These are phyloP conservation scores for Papilionanthe hybrid DNA, from an alignment of 116 monocot genomes.

Conservation along the genomic window DNA sequence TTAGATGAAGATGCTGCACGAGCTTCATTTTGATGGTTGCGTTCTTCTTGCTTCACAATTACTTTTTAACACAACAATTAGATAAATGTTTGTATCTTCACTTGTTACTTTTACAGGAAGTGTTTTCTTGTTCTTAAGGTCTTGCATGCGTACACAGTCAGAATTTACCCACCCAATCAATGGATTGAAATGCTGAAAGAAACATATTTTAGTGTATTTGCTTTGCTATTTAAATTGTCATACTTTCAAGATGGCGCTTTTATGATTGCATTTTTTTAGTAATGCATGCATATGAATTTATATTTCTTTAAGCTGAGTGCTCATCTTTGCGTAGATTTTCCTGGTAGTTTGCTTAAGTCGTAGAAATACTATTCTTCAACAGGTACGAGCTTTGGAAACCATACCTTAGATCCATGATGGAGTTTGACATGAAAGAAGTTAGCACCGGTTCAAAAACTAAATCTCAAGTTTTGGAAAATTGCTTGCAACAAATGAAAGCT, in stretches of 20 bases:
- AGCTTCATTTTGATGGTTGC: background rate
- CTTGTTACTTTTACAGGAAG: background rate
- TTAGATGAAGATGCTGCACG: background rate
- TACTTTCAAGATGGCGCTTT: background rate
- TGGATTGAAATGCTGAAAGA: background rate
- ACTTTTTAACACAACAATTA: background rate
- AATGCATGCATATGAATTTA: background rate
- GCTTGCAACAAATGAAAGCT: constrained; percentile 89
- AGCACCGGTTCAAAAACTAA: constrained; percentile 84
- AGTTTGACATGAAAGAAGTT: constrained; percentile 84
- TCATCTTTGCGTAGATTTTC: background rate
- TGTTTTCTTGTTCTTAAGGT: background rate
- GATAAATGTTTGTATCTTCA: background rate
- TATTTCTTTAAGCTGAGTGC: background rate
- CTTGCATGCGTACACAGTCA: background rate
- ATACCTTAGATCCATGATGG: constrained; percentile 86
- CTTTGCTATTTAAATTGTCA: background rate
- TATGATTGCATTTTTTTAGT: background rate
- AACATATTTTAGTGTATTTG: background rate
- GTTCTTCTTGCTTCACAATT: background rate
- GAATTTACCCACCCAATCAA: background rate
- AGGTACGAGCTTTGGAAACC: constrained; percentile 99
- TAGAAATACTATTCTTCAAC: constrained; percentile 4
- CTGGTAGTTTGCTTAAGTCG: background rate
- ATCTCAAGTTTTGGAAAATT: constrained; percentile 70